Conservation (phyloP, 176 grass and related monocot species). For the Cenchrus purpureus region DNA sequence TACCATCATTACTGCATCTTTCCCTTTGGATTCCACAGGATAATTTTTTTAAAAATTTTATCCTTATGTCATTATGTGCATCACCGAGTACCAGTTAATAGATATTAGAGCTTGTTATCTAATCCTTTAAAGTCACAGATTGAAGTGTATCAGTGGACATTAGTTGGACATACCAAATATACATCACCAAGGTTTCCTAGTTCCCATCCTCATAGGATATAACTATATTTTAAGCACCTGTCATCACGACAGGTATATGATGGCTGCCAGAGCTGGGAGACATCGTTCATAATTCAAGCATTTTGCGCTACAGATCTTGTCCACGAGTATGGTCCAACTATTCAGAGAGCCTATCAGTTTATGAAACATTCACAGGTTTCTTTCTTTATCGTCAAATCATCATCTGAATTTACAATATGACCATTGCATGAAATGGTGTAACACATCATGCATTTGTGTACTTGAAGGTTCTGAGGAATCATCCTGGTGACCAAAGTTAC, state of each 20-base stretch:
- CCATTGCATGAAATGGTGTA: not conserved
- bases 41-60: no score
- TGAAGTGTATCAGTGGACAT: no score
- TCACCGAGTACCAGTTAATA: no score
- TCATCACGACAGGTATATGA: conserved; percentile 58
- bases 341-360: conserved; percentile 60
- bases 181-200: no score
- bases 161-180: no score
- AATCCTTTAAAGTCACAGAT: no score
- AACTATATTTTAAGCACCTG: not conserved
- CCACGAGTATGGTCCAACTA: conserved; percentile 51
- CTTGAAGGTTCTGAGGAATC: conserved; percentile 54
- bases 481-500: conserved; percentile 55
- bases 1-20: no score
- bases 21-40: no score
- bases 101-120: no score
- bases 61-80: no score
- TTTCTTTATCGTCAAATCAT: not conserved
- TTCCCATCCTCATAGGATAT: no score
- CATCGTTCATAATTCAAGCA: conserved; percentile 80
- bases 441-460: not conserved
- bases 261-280: conserved; percentile 83
- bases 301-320: conserved; percentile 60
- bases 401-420: not conserved
- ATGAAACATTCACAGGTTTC: conserved; percentile 61